These are phyloP conservation scores for Collybia sordida DNA, from an alignment of 768 basidiomycete genomes.

Conservation along the genomic window DNA sequence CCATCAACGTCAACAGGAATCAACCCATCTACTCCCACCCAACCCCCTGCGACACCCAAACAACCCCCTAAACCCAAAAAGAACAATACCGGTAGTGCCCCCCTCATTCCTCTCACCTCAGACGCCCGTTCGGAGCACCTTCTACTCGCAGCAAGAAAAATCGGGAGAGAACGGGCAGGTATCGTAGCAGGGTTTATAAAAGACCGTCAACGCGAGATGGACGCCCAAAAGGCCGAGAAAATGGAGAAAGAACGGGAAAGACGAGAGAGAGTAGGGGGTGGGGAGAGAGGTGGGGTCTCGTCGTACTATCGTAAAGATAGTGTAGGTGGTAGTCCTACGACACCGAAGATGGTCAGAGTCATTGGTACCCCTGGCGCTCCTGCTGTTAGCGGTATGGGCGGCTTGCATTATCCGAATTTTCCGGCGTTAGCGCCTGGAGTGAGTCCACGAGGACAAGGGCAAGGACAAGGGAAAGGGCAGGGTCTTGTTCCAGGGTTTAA, in stretches of 20 bases:
- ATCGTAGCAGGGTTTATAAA: slow-evolving; percentile 52
- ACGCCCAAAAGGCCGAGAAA: slow-evolving; percentile 30
- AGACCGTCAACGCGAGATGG: slow-evolving; percentile 34
- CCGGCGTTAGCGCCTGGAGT: not conserved
- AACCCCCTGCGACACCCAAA: not conserved
- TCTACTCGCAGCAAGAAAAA: slow-evolving; percentile 66
- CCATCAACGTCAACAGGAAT: not conserved
- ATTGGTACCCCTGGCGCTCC: no score
- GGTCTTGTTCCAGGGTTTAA: slow-evolving; percentile 19
- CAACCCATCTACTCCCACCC: not conserved
- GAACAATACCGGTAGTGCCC: slow-evolving; percentile 13
- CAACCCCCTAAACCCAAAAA: slow-evolving; percentile 17
- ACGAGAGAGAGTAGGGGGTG: slow-evolving; percentile 22
- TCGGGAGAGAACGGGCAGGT: slow-evolving; percentile 61
- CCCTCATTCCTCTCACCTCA: slow-evolving; percentile 36
- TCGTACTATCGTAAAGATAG: slow-evolving; percentile 18
- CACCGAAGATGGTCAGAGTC: slow-evolving; percentile 10
- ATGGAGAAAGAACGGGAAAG: slow-evolving; percentile 25
- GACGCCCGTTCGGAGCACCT: slow-evolving; percentile 75
- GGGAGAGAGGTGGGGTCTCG: slow-evolving; percentile 13
- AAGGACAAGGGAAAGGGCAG: slow-evolving; percentile 12
- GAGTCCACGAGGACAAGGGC: not conserved
- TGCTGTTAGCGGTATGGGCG: not conserved
- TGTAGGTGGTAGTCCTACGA: slow-evolving; percentile 12
- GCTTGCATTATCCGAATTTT: slow-evolving; percentile 4